A percentile compares a stretch with the other conserved stretches of the same genome.
Conservation (phyloP, 2,329 filamentous ascomycete species). For the Claviceps capensis region DNA sequence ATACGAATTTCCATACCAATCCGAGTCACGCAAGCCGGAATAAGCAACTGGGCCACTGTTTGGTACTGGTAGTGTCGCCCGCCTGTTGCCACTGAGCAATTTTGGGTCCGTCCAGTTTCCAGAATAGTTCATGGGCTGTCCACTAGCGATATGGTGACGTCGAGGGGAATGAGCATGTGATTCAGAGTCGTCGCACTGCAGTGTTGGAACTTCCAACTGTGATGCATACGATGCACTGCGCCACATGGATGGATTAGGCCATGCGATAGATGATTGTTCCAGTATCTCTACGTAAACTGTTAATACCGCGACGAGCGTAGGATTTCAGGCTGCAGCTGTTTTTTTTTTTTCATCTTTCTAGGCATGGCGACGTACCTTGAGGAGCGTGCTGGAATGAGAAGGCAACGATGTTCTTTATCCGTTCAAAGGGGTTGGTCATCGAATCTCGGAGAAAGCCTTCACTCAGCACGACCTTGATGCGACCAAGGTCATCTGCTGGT, state of each 20-base stretch:
- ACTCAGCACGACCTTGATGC: constrained; percentile 63
- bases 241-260: constrained; percentile 66
- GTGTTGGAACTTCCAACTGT: constrained; percentile 26
- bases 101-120: neutral
- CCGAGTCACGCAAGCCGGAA: constrained; percentile 3
- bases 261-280: constrained; percentile 61
- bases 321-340: neutral
- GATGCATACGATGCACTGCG: constrained; percentile 29
- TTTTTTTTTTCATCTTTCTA: neutral
- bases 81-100: constrained; percentile 1
- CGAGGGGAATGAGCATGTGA: constrained; percentile 51
- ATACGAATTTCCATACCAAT: constrained; percentile 13
- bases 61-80: constrained; percentile 8
- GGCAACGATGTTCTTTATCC: constrained; percentile 56
- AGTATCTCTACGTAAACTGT: constrained; percentile 42
- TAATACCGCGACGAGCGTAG: neutral
- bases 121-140: neutral
- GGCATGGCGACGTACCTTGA: constrained; percentile 37
- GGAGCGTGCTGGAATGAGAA: constrained; percentile 84
- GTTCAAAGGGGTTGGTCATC: constrained; percentile 41
- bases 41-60: neutral
- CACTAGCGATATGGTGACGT: constrained; percentile 12
- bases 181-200: constrained; percentile 33
- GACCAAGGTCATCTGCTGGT: constrained; percentile 54
- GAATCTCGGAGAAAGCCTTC: constrained; percentile 53